These are phyloP conservation scores for Blattamonas nauphoetae DNA, from an alignment of 78 protist genomes.

Conservation along the genomic window DNA sequence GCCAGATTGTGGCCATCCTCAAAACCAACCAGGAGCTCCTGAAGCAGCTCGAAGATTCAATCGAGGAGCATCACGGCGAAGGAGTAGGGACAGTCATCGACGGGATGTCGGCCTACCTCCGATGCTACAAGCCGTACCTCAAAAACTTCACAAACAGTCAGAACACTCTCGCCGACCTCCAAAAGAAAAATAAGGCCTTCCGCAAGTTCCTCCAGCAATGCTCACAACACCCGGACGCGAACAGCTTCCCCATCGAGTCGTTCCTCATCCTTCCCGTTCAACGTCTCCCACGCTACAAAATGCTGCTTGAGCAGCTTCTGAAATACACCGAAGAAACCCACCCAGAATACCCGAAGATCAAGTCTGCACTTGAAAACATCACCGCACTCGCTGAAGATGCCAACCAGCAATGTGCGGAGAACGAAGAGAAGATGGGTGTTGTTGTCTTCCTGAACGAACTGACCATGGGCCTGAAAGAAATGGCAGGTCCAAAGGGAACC, in stretches of 20 bases:
- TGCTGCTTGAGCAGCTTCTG: not conserved
- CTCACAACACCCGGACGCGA: not conserved
- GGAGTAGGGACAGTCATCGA: not conserved
- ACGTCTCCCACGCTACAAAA: not conserved
- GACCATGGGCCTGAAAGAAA: too few relatives aligned
- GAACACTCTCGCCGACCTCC: not conserved
- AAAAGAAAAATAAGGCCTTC: not conserved
- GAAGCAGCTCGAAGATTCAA: not conserved
- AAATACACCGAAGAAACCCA: not conserved
- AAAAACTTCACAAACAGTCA: not conserved
- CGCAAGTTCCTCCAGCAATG: not conserved
- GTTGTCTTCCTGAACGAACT: too few relatives aligned
- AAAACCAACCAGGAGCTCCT: not conserved
- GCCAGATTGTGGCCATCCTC: not conserved
- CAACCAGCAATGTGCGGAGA: too few relatives aligned
- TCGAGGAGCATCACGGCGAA: not conserved
- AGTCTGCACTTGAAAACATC: not conserved
- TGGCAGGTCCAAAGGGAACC: too few relatives aligned
- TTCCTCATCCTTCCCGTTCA: not conserved
- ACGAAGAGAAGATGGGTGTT: too few relatives aligned
- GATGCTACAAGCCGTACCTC: not conserved
- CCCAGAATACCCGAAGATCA: not conserved
- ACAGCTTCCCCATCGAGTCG: not conserved
- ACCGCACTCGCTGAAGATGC: too few relatives aligned
- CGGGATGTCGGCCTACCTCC: not conserved